Evolutionary conservation across 805 yeast genomes (phyloP), one percentile per base, ranked within the genome.

Genomic region (Metschnikowia proteae): DNA sequence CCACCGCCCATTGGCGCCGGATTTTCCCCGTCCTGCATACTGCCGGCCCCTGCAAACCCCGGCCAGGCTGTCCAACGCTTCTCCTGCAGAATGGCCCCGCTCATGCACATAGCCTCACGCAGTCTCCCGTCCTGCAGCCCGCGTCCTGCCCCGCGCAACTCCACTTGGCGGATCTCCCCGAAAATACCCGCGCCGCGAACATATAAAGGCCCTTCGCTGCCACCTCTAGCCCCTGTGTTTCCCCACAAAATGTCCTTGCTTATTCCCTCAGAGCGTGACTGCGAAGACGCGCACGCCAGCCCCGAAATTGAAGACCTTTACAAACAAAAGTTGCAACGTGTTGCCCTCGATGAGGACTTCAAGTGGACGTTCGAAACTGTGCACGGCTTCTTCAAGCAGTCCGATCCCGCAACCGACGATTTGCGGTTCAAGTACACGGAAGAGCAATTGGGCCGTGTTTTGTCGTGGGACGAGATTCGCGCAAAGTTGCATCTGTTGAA

Each of bases 361-460:
- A 41, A 44, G 25, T 79, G 81, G 81, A 57, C 52, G 7, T 79
- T 78, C 55, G 78, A 75, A 53, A 69, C 70, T 7, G 80, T 78
- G 4, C 64, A 61, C 0, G 83, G 82, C 0, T 75, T 78, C 47
- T 80, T 80, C 66, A 68, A 68, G 49, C 83, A 79, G 57, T 58
- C 75, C 4, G 75, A 71, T 46, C 50, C 58, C 0, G 53, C 50
- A 1, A 75, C 80, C 0, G 77, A 80, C 48, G 84, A 80, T 51
- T 47, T 65, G 40, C 54, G 52, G n/a, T 80, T 79, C 64, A 71
- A 72, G 53, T 69, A 76, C 45, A 64, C 73, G 2, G 56, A 55
- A 10, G 67, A 68, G 43, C 66, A 76, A 45, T 71, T 79, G 56
- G 83, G 84, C 3, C 61, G 76, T 27, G 59, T 57, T 38, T 59